Evolutionary conservation across 495 filamentous ascomycete species (phyloP).

Genomic region (Penicillium mononematosum): DNA sequence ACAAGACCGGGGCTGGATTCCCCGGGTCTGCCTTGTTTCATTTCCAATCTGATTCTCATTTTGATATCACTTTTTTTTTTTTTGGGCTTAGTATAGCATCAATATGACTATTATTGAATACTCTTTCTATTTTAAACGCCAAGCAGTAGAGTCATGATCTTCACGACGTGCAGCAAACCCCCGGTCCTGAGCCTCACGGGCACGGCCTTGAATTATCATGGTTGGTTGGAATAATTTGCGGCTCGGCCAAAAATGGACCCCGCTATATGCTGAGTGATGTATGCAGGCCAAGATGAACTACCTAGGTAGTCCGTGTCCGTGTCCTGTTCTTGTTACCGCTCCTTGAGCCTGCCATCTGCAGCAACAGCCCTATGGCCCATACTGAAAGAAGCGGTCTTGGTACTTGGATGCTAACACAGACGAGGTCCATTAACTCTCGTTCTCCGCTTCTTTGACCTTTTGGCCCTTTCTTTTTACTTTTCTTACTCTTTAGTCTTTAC

Average conservation of each 20-base stretch:
- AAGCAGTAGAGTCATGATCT: conserved; percentile 16
- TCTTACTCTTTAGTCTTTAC: no score
- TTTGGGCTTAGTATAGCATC: conserved; percentile 5
- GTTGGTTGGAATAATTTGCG: conserved; percentile 7
- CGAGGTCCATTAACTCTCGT: background rate
- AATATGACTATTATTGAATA: background rate
- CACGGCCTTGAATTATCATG: background rate
- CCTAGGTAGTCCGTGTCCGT: no score
- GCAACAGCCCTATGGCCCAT: conserved; percentile 13
- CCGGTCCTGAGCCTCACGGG: conserved; percentile 16
- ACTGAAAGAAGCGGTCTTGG: conserved; percentile 9
- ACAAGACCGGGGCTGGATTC: background rate
- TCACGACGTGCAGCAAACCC: conserved; percentile 13
- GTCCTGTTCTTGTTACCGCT: conserved; percentile 9
- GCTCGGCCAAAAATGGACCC: conserved; percentile 2
- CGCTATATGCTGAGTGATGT: conserved; percentile 2
- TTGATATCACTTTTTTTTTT: background rate
- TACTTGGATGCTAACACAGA: background rate
- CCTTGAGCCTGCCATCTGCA: conserved; percentile 6
- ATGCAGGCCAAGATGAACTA: conserved; percentile 4
- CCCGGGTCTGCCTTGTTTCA: conserved; percentile 2
- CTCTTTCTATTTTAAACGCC: conserved; percentile 6
- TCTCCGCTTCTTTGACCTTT: conserved; percentile 5
- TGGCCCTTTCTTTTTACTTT: background rate
- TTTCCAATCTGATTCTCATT: background rate